Percentiles rank a stretch among this genome's conserved stretches.
These are phyloP conservation scores for Neurospora sublineolata DNA, from an alignment of 495 filamentous ascomycete genomes.

Conservation along the genomic window DNA sequence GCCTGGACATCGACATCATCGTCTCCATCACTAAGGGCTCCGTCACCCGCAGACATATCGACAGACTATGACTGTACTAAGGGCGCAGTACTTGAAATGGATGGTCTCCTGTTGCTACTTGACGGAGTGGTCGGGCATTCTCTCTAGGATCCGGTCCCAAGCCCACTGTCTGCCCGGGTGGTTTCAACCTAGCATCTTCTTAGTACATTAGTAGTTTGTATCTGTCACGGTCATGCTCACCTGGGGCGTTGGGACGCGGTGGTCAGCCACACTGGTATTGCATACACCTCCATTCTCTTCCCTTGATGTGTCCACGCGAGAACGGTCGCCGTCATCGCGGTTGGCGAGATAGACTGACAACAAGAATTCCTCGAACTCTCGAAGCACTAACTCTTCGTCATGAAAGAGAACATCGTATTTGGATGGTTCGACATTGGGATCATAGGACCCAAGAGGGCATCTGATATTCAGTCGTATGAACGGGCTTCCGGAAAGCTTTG, in stretches of 20 bases:
- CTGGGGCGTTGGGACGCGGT: neutral
- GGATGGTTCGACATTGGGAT: conserved; percentile 78
- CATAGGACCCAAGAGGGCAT: conserved; percentile 64
- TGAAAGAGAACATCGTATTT: conserved; percentile 84
- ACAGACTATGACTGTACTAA: conserved; percentile 9
- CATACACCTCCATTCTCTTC: neutral
- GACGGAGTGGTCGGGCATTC: neutral
- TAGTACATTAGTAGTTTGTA: neutral
- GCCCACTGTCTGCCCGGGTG: neutral
- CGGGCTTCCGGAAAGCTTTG: conserved; percentile 40
- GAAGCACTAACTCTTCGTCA: conserved; percentile 40
- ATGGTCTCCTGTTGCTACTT: neutral
- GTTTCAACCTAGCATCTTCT: neutral
- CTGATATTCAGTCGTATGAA: conserved; percentile 65
- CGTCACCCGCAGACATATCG: conserved; percentile 10
- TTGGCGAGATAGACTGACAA: conserved; percentile 25
- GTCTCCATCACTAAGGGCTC: conserved; percentile 5
- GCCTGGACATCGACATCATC: neutral
- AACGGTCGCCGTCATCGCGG: neutral
- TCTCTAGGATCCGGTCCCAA: neutral
- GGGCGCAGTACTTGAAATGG: neutral
- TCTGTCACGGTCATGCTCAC: neutral
- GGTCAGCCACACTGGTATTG: neutral
- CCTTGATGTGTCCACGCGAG: neutral
- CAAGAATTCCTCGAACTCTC: conserved; percentile 41